These are phyloP conservation scores for Ceratobasidium papillatum DNA, from an alignment of 1,284 basidiomycete genomes.

Conservation along the genomic window DNA sequence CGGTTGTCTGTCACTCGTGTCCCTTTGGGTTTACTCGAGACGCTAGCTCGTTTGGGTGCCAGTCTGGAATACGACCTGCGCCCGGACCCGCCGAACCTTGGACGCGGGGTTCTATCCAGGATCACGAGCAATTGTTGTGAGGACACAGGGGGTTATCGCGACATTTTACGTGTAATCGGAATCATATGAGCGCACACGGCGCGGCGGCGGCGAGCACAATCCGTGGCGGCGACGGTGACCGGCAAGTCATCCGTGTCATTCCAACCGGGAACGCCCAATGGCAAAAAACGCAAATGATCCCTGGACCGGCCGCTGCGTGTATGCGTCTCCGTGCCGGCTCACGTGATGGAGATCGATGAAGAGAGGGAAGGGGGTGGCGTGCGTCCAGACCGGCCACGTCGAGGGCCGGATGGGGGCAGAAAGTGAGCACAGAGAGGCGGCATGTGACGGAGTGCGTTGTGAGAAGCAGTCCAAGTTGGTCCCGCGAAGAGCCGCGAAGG, in stretches of 20 bases:
- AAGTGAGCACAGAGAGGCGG: conserved; percentile 4
- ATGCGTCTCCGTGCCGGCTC: conserved; percentile 4
- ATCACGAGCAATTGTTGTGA: neutral
- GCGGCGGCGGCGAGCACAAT: conserved; percentile 4
- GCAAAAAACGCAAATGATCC: neutral
- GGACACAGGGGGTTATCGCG: neutral
- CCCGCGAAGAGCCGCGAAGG: neutral
- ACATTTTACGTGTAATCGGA: neutral
- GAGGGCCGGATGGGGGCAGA: conserved; percentile 1
- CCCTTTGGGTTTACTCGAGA: neutral
- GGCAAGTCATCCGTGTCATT: neutral
- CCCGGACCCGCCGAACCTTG: neutral
- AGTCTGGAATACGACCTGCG: neutral
- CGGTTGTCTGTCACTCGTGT: neutral
- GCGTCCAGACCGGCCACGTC: conserved; percentile 18
- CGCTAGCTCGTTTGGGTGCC: conserved; percentile 2
- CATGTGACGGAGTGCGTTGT: conserved; percentile 19
- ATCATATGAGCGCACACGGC: neutral
- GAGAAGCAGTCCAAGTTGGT: conserved; percentile 7
- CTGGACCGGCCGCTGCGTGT: neutral
- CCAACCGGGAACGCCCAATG: neutral
- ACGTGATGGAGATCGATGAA: conserved; percentile 33
- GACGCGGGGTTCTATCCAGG: neutral
- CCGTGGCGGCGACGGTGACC: neutral
- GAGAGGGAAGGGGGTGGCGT: neutral